Evolutionary conservation across 2,329 filamentous ascomycete species (phyloP).

Genomic region (Chrysoporthe deuterocubensis): DNA sequence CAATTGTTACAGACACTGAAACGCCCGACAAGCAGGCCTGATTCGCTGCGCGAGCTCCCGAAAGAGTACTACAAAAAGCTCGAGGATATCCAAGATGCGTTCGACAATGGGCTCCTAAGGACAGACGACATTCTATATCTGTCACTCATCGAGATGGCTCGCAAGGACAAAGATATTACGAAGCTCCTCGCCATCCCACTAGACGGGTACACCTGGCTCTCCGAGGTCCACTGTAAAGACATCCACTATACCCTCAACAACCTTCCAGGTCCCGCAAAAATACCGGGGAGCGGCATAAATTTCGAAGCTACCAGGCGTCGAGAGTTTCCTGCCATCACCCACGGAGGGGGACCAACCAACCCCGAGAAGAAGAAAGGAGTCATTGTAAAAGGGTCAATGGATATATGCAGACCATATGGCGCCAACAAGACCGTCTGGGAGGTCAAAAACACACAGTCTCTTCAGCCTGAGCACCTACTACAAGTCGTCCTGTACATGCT

Average conservation of each 20-base stretch:
- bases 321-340: conserved; percentile 18
- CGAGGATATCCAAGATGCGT: neutral
- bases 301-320: conserved; percentile 15
- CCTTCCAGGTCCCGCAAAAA: conserved; percentile 10
- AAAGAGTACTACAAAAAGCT: conserved; percentile 14
- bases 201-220: conserved; percentile 22
- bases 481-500: conserved; percentile 26
- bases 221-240: conserved; percentile 23
- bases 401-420: conserved; percentile 17
- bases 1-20: conserved; percentile 17
- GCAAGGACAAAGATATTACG: conserved; percentile 28
- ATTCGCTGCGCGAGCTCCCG: conserved; percentile 20
- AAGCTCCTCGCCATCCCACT: conserved; percentile 24
- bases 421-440: conserved; percentile 25
- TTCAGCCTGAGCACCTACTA: conserved; percentile 22
- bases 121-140: conserved; percentile 22
- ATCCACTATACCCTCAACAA: conserved; percentile 22
- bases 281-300: conserved; percentile 8
- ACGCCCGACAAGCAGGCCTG: conserved; percentile 2
- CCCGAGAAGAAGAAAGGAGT: conserved; percentile 13
- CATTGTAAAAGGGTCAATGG: conserved; percentile 20
- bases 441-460: conserved; percentile 22
- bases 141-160: conserved; percentile 19
- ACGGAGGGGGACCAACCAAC: conserved; percentile 22
- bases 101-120: neutral